These are phyloP conservation scores for Aspergillus sp. DNA, from an alignment of 2,329 filamentous ascomycete species.

Conservation along the genomic window DNA sequence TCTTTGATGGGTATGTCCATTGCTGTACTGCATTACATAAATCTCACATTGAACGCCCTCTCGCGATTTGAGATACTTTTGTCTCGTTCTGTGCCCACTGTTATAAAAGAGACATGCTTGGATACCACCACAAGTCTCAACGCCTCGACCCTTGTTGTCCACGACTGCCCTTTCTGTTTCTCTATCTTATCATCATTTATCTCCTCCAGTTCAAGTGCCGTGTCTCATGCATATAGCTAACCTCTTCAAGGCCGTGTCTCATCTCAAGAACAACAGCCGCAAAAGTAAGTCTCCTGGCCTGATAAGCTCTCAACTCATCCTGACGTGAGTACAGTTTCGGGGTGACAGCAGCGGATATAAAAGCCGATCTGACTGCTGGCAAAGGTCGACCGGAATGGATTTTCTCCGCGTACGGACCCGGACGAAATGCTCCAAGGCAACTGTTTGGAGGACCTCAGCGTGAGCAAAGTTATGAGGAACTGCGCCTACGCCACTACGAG, in stretches of 20 bases:
- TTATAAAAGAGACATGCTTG: too few species aligned
- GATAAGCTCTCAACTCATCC: constrained; percentile 5
- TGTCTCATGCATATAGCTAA: too few species aligned
- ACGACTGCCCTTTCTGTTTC: too few species aligned
- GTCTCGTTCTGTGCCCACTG: too few species aligned
- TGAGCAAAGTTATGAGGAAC: constrained; percentile 87
- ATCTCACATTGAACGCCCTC: not conserved
- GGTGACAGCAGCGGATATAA: constrained; percentile 60
- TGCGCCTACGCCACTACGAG: constrained; percentile 70
- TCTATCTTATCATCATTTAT: too few species aligned
- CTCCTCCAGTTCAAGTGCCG: too few species aligned
- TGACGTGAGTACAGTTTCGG: constrained; percentile 45
- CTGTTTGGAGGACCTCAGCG: constrained; percentile 76
- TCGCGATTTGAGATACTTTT: not conserved
- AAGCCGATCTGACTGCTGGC: constrained; percentile 59
- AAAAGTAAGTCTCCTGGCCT: constrained; percentile 21
- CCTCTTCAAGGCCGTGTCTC: constrained; percentile 18
- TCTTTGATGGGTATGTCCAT: constrained; percentile 40
- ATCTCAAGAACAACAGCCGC: constrained; percentile 16
- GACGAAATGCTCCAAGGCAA: constrained; percentile 72
- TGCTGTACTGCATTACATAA: not conserved
- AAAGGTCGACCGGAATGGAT: constrained; percentile 78
- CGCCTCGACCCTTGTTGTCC: too few species aligned
- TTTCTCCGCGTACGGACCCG: constrained; percentile 81
- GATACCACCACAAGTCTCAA: too few species aligned